Evolutionary conservation across 2,329 filamentous ascomycete species (phyloP).

Genomic region (Nakataea oryzae): DNA sequence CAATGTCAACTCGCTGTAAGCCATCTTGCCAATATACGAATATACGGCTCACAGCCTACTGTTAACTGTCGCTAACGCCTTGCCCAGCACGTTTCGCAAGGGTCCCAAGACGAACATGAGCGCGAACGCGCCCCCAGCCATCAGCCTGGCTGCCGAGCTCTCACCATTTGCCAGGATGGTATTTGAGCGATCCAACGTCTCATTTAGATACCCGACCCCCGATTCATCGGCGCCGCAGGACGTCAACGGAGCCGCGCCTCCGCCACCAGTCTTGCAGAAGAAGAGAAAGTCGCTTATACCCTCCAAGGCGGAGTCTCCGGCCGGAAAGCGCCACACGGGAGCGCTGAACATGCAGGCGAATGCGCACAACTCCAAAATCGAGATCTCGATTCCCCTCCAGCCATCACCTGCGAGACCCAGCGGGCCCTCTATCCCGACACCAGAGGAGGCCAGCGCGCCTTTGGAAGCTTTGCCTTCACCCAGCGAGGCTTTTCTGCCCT

Average conservation of each 20-base stretch:
- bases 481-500: conserved; percentile 3
- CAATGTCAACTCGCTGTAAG: conserved; percentile 59
- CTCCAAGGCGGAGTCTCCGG: conserved; percentile 9
- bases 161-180: conserved; percentile 41
- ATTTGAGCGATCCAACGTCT: conserved; percentile 28
- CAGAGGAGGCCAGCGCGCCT: background rate
- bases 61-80: background rate
- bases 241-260: background rate
- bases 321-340: conserved; percentile 7
- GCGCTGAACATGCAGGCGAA: conserved; percentile 18
- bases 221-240: conserved; percentile 16
- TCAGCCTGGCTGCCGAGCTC: conserved; percentile 27
- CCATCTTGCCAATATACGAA: background rate
- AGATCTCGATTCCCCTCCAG: conserved; percentile 37
- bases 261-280: conserved; percentile 10
- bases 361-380: conserved; percentile 26
- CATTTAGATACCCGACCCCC: conserved; percentile 28
- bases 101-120: conserved; percentile 4
- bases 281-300: conserved; percentile 16
- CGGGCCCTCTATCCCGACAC: background rate
- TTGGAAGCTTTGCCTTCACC: background rate
- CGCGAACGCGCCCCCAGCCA: conserved; percentile 15
- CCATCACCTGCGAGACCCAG: conserved; percentile 9
- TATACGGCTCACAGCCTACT: background rate
- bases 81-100: background rate